Evolutionary conservation across 108 stramenopile species (phyloP).

Genomic region (Heterococcus sp.): DNA sequence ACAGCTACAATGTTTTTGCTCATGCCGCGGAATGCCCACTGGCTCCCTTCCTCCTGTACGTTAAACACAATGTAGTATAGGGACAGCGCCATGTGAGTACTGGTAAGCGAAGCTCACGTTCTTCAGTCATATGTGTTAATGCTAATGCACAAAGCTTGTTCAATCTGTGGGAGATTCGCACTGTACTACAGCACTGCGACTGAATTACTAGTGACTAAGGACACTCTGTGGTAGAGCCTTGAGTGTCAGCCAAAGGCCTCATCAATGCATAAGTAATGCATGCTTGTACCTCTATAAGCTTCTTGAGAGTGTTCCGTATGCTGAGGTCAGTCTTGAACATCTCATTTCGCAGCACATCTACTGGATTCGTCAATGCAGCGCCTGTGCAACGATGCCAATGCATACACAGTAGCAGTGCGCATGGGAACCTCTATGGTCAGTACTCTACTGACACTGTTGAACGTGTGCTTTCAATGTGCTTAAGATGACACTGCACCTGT

Average conservation of each 20-base stretch:
- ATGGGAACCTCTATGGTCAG: no score
- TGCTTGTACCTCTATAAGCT: slow-evolving; percentile 8
- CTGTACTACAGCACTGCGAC: background rate
- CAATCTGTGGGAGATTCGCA: background rate
- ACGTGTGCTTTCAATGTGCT: no score
- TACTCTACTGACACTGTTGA: no score
- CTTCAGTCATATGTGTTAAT: no score
- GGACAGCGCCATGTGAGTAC: no score
- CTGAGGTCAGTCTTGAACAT: slow-evolving; percentile 92
- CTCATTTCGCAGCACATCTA: slow-evolving; percentile 96
- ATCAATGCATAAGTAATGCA: background rate
- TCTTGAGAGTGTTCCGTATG: slow-evolving; percentile 45
- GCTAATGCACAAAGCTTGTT: background rate
- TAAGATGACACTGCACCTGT: no score
- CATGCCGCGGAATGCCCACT: slow-evolving; percentile 65
- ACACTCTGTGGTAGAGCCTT: no score
- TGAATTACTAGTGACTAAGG: no score
- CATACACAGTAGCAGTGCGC: no score
- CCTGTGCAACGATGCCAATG: slow-evolving; percentile 56
- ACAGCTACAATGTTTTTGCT: slow-evolving; percentile 92
- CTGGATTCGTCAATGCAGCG: slow-evolving; percentile 90
- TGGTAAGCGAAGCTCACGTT: no score
- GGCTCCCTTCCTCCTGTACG: slow-evolving; percentile 44
- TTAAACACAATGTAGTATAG: background rate
- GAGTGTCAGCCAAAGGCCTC: background rate